Percentiles rank a stretch among this genome's conserved stretches.
Conservation (phyloP, 805 yeast species). For the Ogataea trehaloabstinens region DNA sequence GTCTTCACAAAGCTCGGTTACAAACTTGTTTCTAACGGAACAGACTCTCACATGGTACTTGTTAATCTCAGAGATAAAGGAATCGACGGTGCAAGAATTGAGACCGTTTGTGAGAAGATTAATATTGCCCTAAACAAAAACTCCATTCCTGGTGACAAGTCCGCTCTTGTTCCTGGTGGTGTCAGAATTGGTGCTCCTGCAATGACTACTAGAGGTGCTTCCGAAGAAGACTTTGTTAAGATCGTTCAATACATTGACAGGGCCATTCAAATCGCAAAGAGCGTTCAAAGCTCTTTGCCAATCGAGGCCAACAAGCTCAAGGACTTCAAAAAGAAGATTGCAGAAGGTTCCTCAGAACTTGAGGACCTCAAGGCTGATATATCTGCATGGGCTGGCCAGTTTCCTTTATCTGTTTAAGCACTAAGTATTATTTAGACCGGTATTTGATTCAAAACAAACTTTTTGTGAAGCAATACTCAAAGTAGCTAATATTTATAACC, state of each 20-base stretch:
- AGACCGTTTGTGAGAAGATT: constrained; percentile 88
- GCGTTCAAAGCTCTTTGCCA: constrained; percentile 77
- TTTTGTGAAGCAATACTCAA: too few relatives aligned
- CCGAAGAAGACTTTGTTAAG: constrained; percentile 78
- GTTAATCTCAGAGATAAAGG: constrained; percentile 85
- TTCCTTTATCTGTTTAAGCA: constrained; percentile 60
- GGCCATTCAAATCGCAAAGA: constrained; percentile 73
- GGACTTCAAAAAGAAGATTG: constrained; percentile 87
- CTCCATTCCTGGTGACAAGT: constrained; percentile 96
- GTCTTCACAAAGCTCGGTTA: constrained; percentile 73
- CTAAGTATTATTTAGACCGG: background rate
- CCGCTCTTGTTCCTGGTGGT: constrained; percentile 96
- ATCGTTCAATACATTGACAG: constrained; percentile 79
- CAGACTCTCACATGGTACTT: constrained; percentile 95
- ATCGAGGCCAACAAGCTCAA: constrained; percentile 91
- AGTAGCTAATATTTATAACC: constrained; percentile 48
- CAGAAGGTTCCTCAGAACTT: constrained; percentile 69
- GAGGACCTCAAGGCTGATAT: constrained; percentile 71
- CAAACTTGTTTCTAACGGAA: constrained; percentile 87
- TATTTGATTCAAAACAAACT: background rate
- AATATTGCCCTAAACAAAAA: constrained; percentile 97
- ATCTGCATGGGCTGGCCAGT: constrained; percentile 86
- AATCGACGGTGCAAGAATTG: constrained; percentile 96
- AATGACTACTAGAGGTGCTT: constrained; percentile 96
- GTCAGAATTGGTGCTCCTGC: constrained; percentile 98